Evolutionary conservation across 441 rosid genomes (phyloP).

Genomic region (Bocquillonia castaneifolia): DNA sequence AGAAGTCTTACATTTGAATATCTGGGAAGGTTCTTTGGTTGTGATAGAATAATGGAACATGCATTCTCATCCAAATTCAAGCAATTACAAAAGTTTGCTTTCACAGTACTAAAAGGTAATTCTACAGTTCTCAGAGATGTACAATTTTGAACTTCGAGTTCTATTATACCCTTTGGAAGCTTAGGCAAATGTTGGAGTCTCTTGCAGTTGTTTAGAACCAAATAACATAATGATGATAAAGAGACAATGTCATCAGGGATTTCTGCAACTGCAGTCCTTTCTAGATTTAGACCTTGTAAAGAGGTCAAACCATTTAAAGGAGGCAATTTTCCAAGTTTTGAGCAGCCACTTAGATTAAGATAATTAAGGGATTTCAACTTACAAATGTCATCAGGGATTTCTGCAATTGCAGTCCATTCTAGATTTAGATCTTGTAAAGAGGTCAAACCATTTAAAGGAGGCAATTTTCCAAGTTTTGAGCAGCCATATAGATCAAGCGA

Average conservation of each 20-base stretch:
- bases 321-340: background rate
- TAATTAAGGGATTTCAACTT: too few species aligned
- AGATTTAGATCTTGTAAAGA: background rate
- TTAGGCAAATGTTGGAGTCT: background rate
- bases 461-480: background rate
- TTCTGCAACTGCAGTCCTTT: background rate
- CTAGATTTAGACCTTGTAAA: background rate
- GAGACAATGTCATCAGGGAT: background rate
- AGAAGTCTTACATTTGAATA: background rate
- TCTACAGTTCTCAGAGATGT: background rate
- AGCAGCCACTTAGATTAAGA: background rate
- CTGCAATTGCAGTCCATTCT: too few species aligned
- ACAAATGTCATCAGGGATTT: too few species aligned
- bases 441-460: conserved; percentile 3
- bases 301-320: background rate
- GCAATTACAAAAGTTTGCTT: background rate
- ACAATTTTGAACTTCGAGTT: background rate
- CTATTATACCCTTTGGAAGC: background rate
- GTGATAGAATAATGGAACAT: background rate
- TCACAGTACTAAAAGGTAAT: background rate
- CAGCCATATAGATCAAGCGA: background rate
- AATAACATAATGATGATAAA: background rate
- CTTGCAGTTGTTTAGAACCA: background rate
- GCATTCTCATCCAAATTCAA: background rate
- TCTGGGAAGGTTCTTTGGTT: too few species aligned